phyloP scores from a whole-genome alignment of 805 yeast genomes.

The Priceomyces melissophilus region DNA sequence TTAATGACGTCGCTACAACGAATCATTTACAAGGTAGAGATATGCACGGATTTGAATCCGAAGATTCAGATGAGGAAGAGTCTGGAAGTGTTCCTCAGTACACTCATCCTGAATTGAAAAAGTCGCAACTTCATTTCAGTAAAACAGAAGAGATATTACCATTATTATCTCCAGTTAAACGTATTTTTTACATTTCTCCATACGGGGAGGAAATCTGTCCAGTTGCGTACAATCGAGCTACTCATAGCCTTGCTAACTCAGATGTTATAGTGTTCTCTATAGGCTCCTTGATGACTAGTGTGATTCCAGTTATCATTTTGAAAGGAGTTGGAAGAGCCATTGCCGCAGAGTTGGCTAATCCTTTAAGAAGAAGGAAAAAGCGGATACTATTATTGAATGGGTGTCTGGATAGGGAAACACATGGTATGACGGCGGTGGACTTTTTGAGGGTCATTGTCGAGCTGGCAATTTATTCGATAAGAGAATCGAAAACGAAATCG shows the following conservation, averaged over 20 bases:
- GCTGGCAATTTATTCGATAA: constrained; percentile 53
- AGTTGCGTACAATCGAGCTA: constrained; percentile 59
- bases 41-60: constrained; percentile 7
- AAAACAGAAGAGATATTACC: constrained; percentile 55
- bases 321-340: constrained; percentile 72
- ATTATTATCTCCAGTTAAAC: constrained; percentile 66
- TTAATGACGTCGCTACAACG: constrained; percentile 4
- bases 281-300: constrained; percentile 87
- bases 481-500: constrained; percentile 11
- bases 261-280: constrained; percentile 69
- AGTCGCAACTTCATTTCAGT: constrained; percentile 71
- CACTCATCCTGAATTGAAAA: constrained; percentile 72
- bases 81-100: constrained; percentile 68
- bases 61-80: constrained; percentile 31
- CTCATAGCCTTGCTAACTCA: constrained; percentile 46
- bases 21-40: constrained; percentile 1
- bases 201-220: constrained; percentile 87
- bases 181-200: constrained; percentile 79
- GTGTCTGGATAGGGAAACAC: constrained; percentile 74
- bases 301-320: constrained; percentile 71
- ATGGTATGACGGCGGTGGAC: constrained; percentile 57
- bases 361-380: constrained; percentile 19
- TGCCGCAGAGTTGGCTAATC: constrained; percentile 15
- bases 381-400: constrained; percentile 74
- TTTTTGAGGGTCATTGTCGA: constrained; percentile 54